Percentiles rank a stretch among this genome's conserved stretches.
These are phyloP conservation scores for Cadophora gregata DNA, from an alignment of 2,329 filamentous ascomycete genomes.

Conservation along the genomic window DNA sequence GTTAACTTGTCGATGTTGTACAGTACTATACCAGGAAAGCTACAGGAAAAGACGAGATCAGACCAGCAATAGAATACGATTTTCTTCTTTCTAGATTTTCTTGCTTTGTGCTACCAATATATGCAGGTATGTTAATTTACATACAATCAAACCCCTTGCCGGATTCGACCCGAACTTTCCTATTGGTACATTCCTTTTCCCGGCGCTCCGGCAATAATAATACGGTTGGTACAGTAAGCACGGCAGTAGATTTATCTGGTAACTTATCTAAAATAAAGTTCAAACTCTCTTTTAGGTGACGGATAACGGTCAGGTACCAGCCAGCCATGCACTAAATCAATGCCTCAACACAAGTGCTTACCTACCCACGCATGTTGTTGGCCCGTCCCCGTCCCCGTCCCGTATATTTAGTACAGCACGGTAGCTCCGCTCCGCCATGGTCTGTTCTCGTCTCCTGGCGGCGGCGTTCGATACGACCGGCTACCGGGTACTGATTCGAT, in stretches of 20 bases:
- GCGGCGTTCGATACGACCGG: not conserved
- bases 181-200: conserved; percentile 8
- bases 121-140: not conserved
- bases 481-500: too few relatives aligned
- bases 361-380: too few relatives aligned
- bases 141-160: not conserved
- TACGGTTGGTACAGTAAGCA: not conserved
- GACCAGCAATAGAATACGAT: not conserved
- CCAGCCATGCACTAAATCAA: too few relatives aligned
- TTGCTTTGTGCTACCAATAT: too few relatives aligned
- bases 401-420: not conserved
- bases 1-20: conserved; percentile 4
- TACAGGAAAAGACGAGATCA: not conserved
- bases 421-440: not conserved
- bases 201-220: not conserved
- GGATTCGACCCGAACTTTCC: not conserved
- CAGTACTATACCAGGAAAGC: conserved; percentile 12
- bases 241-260: too few relatives aligned
- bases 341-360: not conserved
- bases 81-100: not conserved
- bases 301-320: not conserved
- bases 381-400: not conserved
- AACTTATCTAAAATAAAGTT: not conserved
- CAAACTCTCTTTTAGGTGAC: not conserved
- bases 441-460: not conserved